phyloP scores from a whole-genome alignment of 805 yeast species.

The Clavispora asparagi region DNA sequence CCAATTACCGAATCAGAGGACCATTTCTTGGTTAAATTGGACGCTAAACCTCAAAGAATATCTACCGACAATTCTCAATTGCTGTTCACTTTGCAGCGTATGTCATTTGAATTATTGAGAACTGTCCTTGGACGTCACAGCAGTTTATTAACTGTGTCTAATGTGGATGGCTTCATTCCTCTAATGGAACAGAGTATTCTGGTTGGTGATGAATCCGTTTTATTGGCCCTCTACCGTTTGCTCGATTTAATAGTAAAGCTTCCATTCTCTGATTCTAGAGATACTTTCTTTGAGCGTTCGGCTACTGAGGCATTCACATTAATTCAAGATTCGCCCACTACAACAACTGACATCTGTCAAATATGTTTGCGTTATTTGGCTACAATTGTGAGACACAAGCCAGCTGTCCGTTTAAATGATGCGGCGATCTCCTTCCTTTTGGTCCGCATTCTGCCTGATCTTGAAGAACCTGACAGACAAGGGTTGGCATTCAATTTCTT shows the following conservation, averaged over 20 bases:
- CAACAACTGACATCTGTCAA: slow-evolving; percentile 77
- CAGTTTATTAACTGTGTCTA: slow-evolving; percentile 51
- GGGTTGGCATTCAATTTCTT: slow-evolving; percentile 83
- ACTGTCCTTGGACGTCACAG: slow-evolving; percentile 64
- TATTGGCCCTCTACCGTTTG: slow-evolving; percentile 60
- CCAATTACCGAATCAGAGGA: slow-evolving; percentile 38
- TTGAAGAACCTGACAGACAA: slow-evolving; percentile 85
- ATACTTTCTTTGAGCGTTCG: slow-evolving; percentile 49
- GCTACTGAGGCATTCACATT: slow-evolving; percentile 58
- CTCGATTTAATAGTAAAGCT: slow-evolving; percentile 56
- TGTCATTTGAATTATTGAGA: slow-evolving; percentile 71
- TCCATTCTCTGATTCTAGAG: slow-evolving; percentile 53
- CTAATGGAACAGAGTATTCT: slow-evolving; percentile 54
- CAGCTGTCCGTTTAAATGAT: slow-evolving; percentile 60
- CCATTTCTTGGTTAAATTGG: slow-evolving; percentile 71
- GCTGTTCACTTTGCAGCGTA: slow-evolving; percentile 60
- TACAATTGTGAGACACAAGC: slow-evolving; percentile 63
- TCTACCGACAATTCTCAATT: slow-evolving; percentile 54
- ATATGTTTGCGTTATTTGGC: slow-evolving; percentile 71
- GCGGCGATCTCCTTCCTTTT: slow-evolving; percentile 70
- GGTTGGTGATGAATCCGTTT: slow-evolving; percentile 74
- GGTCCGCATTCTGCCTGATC: slow-evolving; percentile 72
- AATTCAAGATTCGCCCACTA: slow-evolving; percentile 70
- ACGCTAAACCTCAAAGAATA: slow-evolving; percentile 51
- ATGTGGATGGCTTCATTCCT: slow-evolving; percentile 72